Evolutionary conservation across 2,329 filamentous ascomycete species (phyloP), one percentile per base, ranked within the genome.

Genomic region (Pseudogymnoascus verrucosus): DNA sequence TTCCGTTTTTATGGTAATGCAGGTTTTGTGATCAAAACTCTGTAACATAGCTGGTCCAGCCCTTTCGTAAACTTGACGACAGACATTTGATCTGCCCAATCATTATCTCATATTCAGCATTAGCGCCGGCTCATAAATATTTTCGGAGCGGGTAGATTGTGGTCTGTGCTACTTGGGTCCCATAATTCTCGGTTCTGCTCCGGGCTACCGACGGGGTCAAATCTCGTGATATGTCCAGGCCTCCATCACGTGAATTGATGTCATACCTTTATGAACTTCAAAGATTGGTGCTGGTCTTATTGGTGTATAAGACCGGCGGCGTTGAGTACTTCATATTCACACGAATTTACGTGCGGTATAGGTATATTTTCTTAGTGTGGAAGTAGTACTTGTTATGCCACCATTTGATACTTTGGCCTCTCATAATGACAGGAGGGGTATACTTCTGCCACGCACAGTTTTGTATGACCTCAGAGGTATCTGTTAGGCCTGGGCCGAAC

Each of bases 221-320:
- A 70, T 65, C 77, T 80, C 65, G 73, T 74, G 1, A 74, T 23
- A 71, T 80, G 80, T 2, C 76, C 14, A 69, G 39, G 3, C 39
- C 39, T 19, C 10, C 3, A 12, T 19, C 39, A 42, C 39, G 39
- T 42, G 39, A 10, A 42, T 42, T 42, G 39, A 42, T 42, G 39
- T 42, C 39, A 42, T 42, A 42, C n/a, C 11, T 31, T 31, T 16
- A 16, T 31, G 8, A 14, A 16, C 3, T 54, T 12, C 4, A 26
- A 54, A 54, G 11, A 14, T 47, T 12, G 21, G 42, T 23, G 10
- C 11, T 26, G 7, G 16, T 40, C n/a, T 44, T 44, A 21, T 44
- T 23, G 11, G 11, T 11, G 21, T 16, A 16, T 16, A 31, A 11
- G 10, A 16, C 47, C n/a, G 42, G 21, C 14, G 23, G 12, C 6